Evolutionary conservation across 371 early-diverging fungal genomes (phyloP).

Genomic region (Umbelopsis sp.): DNA sequence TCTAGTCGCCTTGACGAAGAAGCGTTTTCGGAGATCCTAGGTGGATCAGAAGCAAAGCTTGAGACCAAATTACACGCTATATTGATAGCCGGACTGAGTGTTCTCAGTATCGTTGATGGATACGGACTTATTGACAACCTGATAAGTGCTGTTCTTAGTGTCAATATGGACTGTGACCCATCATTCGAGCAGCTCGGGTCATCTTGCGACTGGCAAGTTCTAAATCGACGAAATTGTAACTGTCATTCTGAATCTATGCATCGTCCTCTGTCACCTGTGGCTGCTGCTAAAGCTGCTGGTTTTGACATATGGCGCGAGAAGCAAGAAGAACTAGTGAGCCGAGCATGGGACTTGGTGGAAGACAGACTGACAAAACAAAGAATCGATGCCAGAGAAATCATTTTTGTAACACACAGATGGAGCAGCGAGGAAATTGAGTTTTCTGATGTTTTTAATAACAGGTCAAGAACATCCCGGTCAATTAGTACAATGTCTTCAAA

Average conservation of each 20-base stretch:
- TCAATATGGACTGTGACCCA: not conserved
- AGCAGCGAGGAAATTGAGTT: not conserved
- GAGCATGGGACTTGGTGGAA: not conserved
- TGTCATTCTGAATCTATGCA: not conserved
- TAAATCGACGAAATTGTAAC: not conserved
- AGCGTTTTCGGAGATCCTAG: not conserved
- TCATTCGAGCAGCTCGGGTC: not conserved
- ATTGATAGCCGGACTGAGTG: not conserved
- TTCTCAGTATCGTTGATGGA: not conserved
- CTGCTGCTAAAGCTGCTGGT: not conserved
- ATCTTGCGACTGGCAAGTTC: not conserved
- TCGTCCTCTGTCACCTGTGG: not conserved
- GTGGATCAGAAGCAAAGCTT: not conserved
- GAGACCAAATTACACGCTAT: not conserved
- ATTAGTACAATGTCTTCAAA: not conserved
- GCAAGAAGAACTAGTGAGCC: not conserved
- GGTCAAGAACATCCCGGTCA: not conserved
- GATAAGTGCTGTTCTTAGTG: not conserved
- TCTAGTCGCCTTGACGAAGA: not conserved
- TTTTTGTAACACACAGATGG: not conserved
- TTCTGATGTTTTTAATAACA: not conserved
- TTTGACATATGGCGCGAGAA: not conserved
- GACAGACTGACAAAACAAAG: not conserved
- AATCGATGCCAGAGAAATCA: not conserved
- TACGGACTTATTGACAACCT: not conserved